Evolutionary conservation across 768 basidiomycete genomes (phyloP), one percentile per base, ranked within the genome.

Genomic region (Suillus luteus): DNA sequence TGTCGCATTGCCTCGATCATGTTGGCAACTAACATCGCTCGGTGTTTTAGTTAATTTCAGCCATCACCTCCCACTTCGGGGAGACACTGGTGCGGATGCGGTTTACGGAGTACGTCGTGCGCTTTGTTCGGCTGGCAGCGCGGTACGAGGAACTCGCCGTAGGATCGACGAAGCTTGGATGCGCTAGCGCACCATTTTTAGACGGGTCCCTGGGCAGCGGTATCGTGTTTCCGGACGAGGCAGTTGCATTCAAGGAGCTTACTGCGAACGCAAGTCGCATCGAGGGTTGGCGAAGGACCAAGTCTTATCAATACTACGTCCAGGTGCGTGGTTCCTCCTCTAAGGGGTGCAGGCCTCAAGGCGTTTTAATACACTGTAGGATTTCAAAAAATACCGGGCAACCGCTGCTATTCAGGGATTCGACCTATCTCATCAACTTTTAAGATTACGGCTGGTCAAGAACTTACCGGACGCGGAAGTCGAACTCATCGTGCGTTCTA

Each of bases 1-100:
- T 43, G 37, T n/a, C 5, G 37, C 5, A 5, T 31, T 14, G 3
- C 38, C 24, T 24, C 12, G 1, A 33, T 17, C 40, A 15, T 7
- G 33, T 59, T 65, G 57, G 66, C 33, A 17, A 49, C 44, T 55
- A 14, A 54, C 19, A 2, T 12, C n/a, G 55, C 61, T 10, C 9
- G 38, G 22, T 64, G 33, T 44, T 40, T 19, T 68, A 97, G 96
- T 87, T 99, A 65, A 83, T 89, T 44, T 77, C 89, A 9, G 92
- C 95, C 19, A 96, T 98, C 46, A 85, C 89, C n/a, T 88, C 90
- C 60, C 96, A 97, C 70, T 95, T 91, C 71, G 95, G 96, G 35
- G 97, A 99, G 77, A 81, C 86, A 46, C 80, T 93, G 65, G 93
- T 99, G 10, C 89, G 96, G 11, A 84, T 90, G 69, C 86, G 95